These are phyloP conservation scores for Mycosphaerella sp. DNA, from an alignment of 2,329 filamentous ascomycete species.

Conservation along the genomic window DNA sequence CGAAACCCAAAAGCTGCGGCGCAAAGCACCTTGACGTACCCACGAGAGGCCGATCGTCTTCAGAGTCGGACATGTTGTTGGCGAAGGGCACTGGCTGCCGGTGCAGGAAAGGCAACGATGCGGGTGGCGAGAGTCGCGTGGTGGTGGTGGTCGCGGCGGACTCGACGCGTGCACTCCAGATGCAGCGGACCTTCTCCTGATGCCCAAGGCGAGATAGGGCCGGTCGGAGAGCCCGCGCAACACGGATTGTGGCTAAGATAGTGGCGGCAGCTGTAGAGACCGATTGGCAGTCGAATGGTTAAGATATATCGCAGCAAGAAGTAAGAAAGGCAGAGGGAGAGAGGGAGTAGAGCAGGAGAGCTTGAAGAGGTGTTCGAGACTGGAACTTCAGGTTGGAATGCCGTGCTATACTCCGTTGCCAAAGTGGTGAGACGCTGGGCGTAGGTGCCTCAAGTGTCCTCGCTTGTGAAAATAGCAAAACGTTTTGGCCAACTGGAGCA, in stretches of 20 bases:
- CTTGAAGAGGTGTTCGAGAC: background rate
- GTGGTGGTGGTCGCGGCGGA: conserved; percentile 8
- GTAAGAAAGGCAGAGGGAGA: background rate
- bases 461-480: background rate
- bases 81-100: conserved; percentile 19
- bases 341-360: background rate
- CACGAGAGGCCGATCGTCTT: conserved; percentile 32
- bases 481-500: background rate
- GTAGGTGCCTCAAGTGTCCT: too few relatives aligned
- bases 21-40: conserved; percentile 25
- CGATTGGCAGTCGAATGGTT: conserved; percentile 1
- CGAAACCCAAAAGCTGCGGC: conserved; percentile 13
- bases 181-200: conserved; percentile 3
- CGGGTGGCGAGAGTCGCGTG: conserved; percentile 3
- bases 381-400: too few relatives aligned
- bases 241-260: conserved; percentile 10
- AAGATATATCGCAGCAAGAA: background rate
- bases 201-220: background rate
- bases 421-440: background rate
- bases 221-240: conserved; percentile 3
- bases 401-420: background rate
- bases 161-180: conserved; percentile 21
- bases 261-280: conserved; percentile 17
- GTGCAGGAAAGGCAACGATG: conserved; percentile 2
- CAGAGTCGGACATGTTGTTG: conserved; percentile 31